Percentiles rank a stretch among this genome's conserved stretches.
Evolutionary conservation across 2,329 filamentous ascomycete species (phyloP).

Genomic region (Fusarium mundagurra): DNA sequence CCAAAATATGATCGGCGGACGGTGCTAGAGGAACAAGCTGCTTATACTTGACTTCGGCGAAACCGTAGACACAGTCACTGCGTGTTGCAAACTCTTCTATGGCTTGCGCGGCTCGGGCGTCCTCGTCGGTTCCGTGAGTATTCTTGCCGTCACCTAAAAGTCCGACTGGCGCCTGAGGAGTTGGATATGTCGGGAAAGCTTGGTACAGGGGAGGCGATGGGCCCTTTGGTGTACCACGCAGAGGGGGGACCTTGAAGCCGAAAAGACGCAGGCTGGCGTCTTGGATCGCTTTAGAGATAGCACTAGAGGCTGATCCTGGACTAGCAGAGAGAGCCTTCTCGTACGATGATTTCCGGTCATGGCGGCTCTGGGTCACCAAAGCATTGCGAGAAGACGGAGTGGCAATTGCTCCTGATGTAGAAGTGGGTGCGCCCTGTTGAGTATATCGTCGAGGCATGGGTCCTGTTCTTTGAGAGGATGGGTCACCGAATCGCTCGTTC

Average conservation of each 20-base stretch:
- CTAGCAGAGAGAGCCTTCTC: conserved; percentile 78
- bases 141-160: conserved; percentile 73
- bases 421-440: conserved; percentile 76
- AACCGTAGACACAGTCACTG: conserved; percentile 96
- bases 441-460: conserved; percentile 80
- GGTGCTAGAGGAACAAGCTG: conserved; percentile 92
- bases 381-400: conserved; percentile 76
- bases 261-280: conserved; percentile 84
- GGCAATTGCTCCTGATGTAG: conserved; percentile 74
- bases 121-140: conserved; percentile 74
- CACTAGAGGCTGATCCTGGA: conserved; percentile 80
- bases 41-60: conserved; percentile 98
- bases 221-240: conserved; percentile 67
- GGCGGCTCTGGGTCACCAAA: conserved; percentile 77
- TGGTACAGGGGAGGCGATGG: conserved; percentile 81
- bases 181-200: conserved; percentile 86
- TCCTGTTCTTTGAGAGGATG: conserved; percentile 64
- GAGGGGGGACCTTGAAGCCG: conserved; percentile 75
- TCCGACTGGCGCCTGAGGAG: conserved; percentile 67
- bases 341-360: conserved; percentile 82
- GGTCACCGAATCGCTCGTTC: conserved; percentile 72
- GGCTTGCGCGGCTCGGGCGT: conserved; percentile 77
- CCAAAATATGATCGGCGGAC: conserved; percentile 76
- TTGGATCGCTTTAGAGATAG: conserved; percentile 93
- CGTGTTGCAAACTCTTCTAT: conserved; percentile 93